Evolutionary conservation across 2,329 filamentous ascomycete genomes (phyloP), one percentile per base, ranked within the genome.

Genomic region (Sporothrix pallida): DNA sequence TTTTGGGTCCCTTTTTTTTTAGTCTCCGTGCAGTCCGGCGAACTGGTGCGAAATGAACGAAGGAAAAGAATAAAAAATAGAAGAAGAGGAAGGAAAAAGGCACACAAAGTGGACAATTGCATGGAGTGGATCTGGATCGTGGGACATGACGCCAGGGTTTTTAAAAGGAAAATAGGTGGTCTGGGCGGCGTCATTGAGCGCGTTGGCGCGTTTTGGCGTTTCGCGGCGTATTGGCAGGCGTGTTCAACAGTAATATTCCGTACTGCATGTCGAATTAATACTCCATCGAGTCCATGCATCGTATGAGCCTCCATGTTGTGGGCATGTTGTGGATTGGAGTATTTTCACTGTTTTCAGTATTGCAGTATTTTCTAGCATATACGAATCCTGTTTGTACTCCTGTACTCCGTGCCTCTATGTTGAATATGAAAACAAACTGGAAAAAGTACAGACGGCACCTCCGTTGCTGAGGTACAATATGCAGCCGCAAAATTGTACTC

Each of bases 21-120:
- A 69, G 65, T 69, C 65, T 58, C 68, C 68, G 68, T 44, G 31
- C 68, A 31, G 63, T 67, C 62, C 62, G 63, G 63, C 44, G 44
- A 26, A 31, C 63, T 67, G 17, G 44, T 9, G 37, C 5, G 20
- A 54, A 37, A 37, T n/a, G 13, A 37, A 31, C n/a, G 20, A 52
- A 26, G n/a, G 5, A 5, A 31, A 31, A 2, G 31, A 2, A 31
- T 2, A 31, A 31, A 37, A 6, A 37, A 37, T 37, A 37, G 31
- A 37, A 37, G 31, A 52, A 68, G 17, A 65, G n/a, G 42, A 20
- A 26, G 23, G 8, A 20, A 65, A 58, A 20, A 42, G 12, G 31
- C 3, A 67, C 9, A 44, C n/a, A 20, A 15, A 9, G 52, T 42
- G 31, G 26, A 31, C 26, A 60, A 31, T 31, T 60, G 26, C 58